These are phyloP conservation scores for Daldinia bambusicola DNA, from an alignment of 495 filamentous ascomycete species.

Conservation along the genomic window DNA sequence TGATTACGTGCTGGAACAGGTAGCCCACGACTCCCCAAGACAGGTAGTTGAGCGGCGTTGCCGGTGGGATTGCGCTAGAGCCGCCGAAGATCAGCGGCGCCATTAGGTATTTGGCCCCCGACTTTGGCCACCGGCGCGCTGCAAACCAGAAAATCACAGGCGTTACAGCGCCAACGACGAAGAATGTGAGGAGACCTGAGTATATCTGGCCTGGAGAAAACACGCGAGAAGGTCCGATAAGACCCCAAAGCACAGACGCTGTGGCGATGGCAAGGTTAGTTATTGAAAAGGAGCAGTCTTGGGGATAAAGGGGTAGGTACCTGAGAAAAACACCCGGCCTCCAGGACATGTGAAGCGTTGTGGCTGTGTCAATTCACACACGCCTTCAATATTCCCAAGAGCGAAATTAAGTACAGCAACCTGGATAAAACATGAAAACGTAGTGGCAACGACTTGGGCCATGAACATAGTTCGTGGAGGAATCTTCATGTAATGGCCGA, in stretches of 20 bases:
- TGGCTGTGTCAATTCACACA: slow-evolving; percentile 69
- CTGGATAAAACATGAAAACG: slow-evolving; percentile 73
- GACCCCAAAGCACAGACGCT: slow-evolving; percentile 75
- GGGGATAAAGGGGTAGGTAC: slow-evolving; percentile 38
- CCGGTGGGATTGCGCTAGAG: slow-evolving; percentile 70
- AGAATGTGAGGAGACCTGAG: slow-evolving; percentile 71
- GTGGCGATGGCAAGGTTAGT: not conserved
- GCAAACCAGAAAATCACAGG: slow-evolving; percentile 68
- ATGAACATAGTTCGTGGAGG: slow-evolving; percentile 72
- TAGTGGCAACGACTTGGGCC: slow-evolving; percentile 73
- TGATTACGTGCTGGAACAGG: slow-evolving; percentile 70
- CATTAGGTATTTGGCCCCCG: slow-evolving; percentile 65
- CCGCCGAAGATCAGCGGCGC: slow-evolving; percentile 77
- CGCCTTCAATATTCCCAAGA: slow-evolving; percentile 66
- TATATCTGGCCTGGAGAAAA: slow-evolving; percentile 77
- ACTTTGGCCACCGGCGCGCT: slow-evolving; percentile 64
- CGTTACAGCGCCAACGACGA: slow-evolving; percentile 66
- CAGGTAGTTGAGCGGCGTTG: slow-evolving; percentile 74
- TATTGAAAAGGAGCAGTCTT: not conserved
- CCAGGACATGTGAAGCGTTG: slow-evolving; percentile 76
- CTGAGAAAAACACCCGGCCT: slow-evolving; percentile 73
- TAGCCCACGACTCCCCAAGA: slow-evolving; percentile 74
- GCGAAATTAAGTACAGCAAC: slow-evolving; percentile 72
- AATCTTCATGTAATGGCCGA: slow-evolving; percentile 80
- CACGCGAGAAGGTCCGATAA: slow-evolving; percentile 71